A percentile compares a stretch with the other conserved stretches of the same genome.
phyloP scores from a whole-genome alignment of 2,329 filamentous ascomycete species.

The Albophoma yamanashiensis region DNA sequence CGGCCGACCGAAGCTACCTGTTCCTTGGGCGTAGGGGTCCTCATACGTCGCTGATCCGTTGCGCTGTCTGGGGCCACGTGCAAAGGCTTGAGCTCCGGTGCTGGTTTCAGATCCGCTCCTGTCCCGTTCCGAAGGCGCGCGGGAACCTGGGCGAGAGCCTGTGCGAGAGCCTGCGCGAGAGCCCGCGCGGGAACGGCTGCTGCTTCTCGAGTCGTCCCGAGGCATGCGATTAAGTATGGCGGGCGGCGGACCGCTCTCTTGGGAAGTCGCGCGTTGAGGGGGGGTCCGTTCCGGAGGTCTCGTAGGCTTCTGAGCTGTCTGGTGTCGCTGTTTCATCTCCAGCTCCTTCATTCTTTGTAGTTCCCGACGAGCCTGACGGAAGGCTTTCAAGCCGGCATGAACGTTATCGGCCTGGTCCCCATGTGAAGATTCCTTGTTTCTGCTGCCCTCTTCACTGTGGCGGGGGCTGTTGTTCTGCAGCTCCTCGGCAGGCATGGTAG shows the following conservation, averaged over 20 bases:
- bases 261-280: conserved; percentile 26
- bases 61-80: conserved; percentile 27
- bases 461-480: not conserved
- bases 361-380: conserved; percentile 46
- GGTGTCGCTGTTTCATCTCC: conserved; percentile 34
- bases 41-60: conserved; percentile 27
- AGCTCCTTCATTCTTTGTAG: conserved; percentile 45
- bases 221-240: conserved; percentile 32
- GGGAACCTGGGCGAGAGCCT: conserved; percentile 17
- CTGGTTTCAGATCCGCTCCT: conserved; percentile 47
- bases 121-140: conserved; percentile 33
- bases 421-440: not conserved
- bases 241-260: conserved; percentile 34
- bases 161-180: conserved; percentile 20
- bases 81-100: conserved; percentile 27
- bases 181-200: conserved; percentile 14
- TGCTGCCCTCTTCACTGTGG: not conserved
- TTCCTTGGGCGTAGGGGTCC: conserved; percentile 18
- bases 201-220: conserved; percentile 29
- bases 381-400: conserved; percentile 43
- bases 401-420: conserved; percentile 28
- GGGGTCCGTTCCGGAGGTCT: conserved; percentile 10
- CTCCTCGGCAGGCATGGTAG: conserved; percentile 6
- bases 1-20: conserved; percentile 16
- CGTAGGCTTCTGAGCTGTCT: conserved; percentile 10